phyloP scores from a whole-genome alignment of 2,329 filamentous ascomycete species.

The Exophiala sp. region DNA sequence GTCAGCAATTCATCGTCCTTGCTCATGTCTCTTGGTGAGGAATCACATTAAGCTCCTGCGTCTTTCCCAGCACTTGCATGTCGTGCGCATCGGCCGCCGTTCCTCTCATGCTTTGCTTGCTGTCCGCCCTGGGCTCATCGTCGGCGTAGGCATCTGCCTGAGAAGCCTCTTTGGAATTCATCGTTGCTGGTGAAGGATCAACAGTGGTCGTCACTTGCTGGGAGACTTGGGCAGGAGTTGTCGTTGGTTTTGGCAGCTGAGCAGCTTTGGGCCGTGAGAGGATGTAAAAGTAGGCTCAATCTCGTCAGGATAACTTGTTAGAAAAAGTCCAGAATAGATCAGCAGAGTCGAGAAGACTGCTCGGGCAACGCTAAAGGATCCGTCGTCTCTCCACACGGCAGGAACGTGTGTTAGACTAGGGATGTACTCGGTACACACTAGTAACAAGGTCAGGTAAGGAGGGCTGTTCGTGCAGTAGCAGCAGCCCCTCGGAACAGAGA shows the following conservation, averaged over 20 bases:
- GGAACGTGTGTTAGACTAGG: too few relatives aligned
- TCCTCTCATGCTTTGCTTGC: constrained; percentile 4
- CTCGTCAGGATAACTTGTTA: too few relatives aligned
- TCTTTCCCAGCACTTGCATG: constrained; percentile 22
- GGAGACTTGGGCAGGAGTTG: neutral
- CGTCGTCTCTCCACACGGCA: too few relatives aligned
- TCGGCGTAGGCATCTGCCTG: neutral
- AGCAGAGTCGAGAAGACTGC: too few relatives aligned
- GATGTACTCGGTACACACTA: too few relatives aligned
- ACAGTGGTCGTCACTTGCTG: neutral
- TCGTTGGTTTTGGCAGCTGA: neutral
- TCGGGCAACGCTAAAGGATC: too few relatives aligned
- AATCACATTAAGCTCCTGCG: constrained; percentile 16
- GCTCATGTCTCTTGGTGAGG: constrained; percentile 36
- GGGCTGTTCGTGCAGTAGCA: too few relatives aligned
- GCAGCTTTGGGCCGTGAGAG: too few relatives aligned
- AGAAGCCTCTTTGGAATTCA: neutral
- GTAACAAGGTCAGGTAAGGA: too few relatives aligned
- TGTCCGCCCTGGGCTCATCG: neutral
- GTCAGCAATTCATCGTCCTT: constrained; percentile 36
- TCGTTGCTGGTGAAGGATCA: neutral
- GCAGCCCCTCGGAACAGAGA: too few relatives aligned
- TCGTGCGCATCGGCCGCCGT: constrained; percentile 14
- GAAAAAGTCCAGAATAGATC: too few relatives aligned
- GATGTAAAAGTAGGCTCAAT: too few relatives aligned